phyloP scores from a whole-genome alignment of 768 basidiomycete genomes.

The Gyrodon lividus region DNA sequence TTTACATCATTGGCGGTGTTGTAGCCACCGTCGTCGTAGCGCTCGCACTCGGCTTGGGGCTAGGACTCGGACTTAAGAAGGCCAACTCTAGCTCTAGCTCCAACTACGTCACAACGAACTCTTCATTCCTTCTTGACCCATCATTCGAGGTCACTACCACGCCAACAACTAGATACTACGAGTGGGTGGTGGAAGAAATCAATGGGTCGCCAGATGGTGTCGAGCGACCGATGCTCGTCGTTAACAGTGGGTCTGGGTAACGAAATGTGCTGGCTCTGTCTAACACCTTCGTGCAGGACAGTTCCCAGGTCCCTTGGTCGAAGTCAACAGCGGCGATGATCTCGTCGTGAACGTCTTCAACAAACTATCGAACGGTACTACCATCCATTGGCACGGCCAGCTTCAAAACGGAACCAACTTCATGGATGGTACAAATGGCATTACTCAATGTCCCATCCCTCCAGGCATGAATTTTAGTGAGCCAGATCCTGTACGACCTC shows the following conservation, averaged over 20 bases:
- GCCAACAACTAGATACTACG: slow-evolving; percentile 42
- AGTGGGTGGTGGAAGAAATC: slow-evolving; percentile 42
- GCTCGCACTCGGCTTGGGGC: slow-evolving; percentile 29
- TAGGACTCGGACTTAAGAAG: slow-evolving; percentile 28
- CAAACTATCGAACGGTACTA: slow-evolving; percentile 30
- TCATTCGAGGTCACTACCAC: slow-evolving; percentile 26
- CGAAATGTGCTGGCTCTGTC: not conserved
- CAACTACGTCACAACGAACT: slow-evolving; percentile 22
- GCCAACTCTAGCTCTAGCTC: slow-evolving; percentile 5
- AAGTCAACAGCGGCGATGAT: slow-evolving; percentile 35
- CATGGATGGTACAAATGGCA: slow-evolving; percentile 46
- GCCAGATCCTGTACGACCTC: not conserved
- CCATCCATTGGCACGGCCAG: slow-evolving; percentile 37
- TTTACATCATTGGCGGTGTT: slow-evolving; percentile 15
- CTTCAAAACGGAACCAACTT: slow-evolving; percentile 46
- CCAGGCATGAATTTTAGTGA: slow-evolving; percentile 42
- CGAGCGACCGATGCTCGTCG: slow-evolving; percentile 43
- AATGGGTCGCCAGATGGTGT: slow-evolving; percentile 42
- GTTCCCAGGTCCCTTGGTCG: slow-evolving; percentile 35
- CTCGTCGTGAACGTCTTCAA: slow-evolving; percentile 37
- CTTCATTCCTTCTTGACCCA: slow-evolving; percentile 29
- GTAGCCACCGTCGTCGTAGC: slow-evolving; percentile 14
- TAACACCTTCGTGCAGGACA: slow-evolving; percentile 23
- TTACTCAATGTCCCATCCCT: slow-evolving; percentile 56
- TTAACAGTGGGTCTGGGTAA: slow-evolving; percentile 37